These are phyloP conservation scores for Astrocystis sublimbata DNA, from an alignment of 495 filamentous ascomycete genomes.

Conservation along the genomic window DNA sequence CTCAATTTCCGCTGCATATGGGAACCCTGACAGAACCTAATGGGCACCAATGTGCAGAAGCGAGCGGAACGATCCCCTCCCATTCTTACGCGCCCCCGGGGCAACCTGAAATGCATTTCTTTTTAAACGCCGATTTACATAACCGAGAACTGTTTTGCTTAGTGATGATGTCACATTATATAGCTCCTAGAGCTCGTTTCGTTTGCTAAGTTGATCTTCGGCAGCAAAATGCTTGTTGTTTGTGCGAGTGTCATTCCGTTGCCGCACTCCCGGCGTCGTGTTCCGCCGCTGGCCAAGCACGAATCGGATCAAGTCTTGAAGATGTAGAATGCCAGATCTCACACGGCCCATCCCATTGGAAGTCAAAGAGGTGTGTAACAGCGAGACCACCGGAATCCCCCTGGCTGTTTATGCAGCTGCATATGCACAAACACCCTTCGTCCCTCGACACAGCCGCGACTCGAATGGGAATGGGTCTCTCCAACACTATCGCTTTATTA, in stretches of 20 bases:
- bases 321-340: conserved; percentile 27
- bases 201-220: too few relatives aligned
- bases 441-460: conserved; percentile 24
- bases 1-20: neutral
- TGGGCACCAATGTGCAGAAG: neutral
- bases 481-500: conserved; percentile 31
- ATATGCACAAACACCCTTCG: conserved; percentile 27
- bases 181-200: conserved; percentile 11
- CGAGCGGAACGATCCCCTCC: neutral
- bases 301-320: conserved; percentile 21
- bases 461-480: conserved; percentile 17
- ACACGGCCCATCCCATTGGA: conserved; percentile 25
- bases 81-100: neutral
- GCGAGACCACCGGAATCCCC: conserved; percentile 29
- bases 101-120: neutral
- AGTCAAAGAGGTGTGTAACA: neutral
- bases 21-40: neutral
- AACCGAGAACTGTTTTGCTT: neutral
- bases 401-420: conserved; percentile 34
- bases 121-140: neutral
- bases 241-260: conserved; percentile 21
- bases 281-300: conserved; percentile 15
- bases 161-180: conserved; percentile 20
- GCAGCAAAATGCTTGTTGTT: neutral
- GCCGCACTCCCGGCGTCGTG: conserved; percentile 15